Base-by-base conservation (phyloP, 208 protist genomes). In the Leishmania aethiopica region DNA sequence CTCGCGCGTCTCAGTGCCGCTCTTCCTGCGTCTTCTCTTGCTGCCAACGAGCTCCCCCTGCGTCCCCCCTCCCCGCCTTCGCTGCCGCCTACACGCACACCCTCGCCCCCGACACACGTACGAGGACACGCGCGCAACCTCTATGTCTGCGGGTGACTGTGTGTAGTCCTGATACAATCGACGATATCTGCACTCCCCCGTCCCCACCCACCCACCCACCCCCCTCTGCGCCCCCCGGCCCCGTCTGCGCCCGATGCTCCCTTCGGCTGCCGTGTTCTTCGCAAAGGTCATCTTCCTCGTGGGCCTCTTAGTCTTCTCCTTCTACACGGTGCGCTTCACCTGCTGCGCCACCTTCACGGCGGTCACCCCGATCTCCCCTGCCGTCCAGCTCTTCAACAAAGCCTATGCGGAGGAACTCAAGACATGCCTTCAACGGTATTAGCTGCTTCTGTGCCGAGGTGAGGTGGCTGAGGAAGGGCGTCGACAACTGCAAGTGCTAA, bases 301-400 rank as follows among this genome's bases (percentile, higher is more conserved):
- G 45, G 70, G 84, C 40, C 85, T 95, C 28, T 62, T 94, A 37
- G 81, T 67, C 25, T 89, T 93, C 55, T 90, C 93, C 77, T 86
- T 93, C 28, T 80, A 69, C 37, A 91, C 90, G 1, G 93, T 95
- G 6, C 90, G 93, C 53, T 86, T 89, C 32, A 91, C 83, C 22
- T 96, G 93, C 80, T 96, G 93, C 66, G 73, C 87, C 42, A 88
- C 92, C 75, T 96, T 96, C 83, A 91, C 90, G 42, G 89, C 89
- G 35, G 79, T 86, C 32, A 91, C 86, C 70, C 90, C 92, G 4
- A 88, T 90, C 66, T 85, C 83, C 1, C 75, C 81, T 0, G 84
- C 75, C 10, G 86, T 86, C 11, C 59, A 82, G 19, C 80, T 84
- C 10, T 93, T 96, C 80, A 90, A 92, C 32, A 66, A 37, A 2